Conservation (phyloP, 768 basidiomycete species). For the Podaxis mareebaensis region DNA sequence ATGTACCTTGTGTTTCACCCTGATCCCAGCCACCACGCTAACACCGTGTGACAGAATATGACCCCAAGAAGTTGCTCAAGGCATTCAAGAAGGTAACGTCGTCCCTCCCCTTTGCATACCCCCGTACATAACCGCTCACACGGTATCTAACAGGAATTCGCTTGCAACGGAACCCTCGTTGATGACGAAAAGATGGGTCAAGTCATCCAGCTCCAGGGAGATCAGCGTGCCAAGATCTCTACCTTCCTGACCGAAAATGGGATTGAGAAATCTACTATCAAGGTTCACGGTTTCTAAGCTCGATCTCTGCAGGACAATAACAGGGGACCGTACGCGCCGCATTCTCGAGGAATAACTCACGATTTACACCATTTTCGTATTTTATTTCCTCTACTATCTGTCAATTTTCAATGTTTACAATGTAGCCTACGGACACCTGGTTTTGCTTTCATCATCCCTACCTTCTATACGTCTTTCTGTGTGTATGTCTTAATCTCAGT, state of each 20-base stretch:
- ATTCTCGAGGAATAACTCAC: constrained; percentile 16
- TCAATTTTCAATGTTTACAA: background rate
- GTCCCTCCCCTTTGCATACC: constrained; percentile 10
- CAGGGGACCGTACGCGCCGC: constrained; percentile 10
- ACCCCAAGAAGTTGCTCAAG: constrained; percentile 96
- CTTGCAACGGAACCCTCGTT: constrained; percentile 96
- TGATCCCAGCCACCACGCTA: constrained; percentile 10
- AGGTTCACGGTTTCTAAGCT: constrained; percentile 83
- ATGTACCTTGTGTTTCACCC: constrained; percentile 28
- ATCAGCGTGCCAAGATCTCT: constrained; percentile 90
- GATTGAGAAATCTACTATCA: constrained; percentile 75
- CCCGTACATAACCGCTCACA: background rate
- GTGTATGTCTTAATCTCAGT: constrained; percentile 28
- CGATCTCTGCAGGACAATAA: background rate
- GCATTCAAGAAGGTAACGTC: constrained; percentile 91
- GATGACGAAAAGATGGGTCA: constrained; percentile 95
- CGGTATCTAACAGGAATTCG: constrained; percentile 72
- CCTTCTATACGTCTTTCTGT: constrained; percentile 18
- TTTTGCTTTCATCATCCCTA: constrained; percentile 13
- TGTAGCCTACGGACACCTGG: constrained; percentile 11
- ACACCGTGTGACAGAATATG: constrained; percentile 67
- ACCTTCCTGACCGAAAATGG: constrained; percentile 86
- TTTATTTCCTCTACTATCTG: constrained; percentile 7
- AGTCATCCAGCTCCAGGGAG: constrained; percentile 98
- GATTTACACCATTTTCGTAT: constrained; percentile 10